Evolutionary conservation across 139 green algal genomes (phyloP).

Genomic region (Micractinium sp.): DNA sequence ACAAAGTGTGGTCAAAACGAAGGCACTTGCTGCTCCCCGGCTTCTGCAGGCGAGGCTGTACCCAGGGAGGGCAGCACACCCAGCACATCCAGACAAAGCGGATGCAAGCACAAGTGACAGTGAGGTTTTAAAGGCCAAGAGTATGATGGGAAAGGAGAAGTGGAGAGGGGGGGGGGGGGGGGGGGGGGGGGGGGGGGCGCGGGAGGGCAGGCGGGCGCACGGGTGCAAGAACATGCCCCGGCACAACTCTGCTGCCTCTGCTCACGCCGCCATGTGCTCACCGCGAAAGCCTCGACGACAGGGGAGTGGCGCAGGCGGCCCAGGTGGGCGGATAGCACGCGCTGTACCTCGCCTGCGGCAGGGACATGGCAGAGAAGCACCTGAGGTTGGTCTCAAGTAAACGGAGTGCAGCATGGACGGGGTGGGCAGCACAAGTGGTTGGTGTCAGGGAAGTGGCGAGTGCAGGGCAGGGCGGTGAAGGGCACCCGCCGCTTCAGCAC

Average conservation of each 20-base stretch:
- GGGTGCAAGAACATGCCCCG: too few species aligned
- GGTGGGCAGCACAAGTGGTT: background rate
- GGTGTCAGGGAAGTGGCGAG: background rate
- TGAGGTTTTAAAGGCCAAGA: too few species aligned
- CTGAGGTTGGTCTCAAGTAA: background rate
- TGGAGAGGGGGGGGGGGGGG: background rate
- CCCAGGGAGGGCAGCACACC: too few species aligned
- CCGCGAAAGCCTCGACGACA: conserved; percentile 6
- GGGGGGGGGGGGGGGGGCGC: background rate
- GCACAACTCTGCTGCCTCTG: too few species aligned
- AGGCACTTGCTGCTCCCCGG: background rate
- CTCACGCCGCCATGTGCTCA: background rate
- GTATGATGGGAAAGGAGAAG: too few species aligned
- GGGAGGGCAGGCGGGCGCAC: too few species aligned
- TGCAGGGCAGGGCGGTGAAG: background rate
- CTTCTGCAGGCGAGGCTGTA: too few species aligned
- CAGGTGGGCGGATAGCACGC: conserved; percentile 28
- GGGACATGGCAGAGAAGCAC: background rate
- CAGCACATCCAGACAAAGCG: too few species aligned
- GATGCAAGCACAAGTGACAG: too few species aligned
- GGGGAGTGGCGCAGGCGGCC: background rate
- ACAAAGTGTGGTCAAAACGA: background rate
- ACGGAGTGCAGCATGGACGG: background rate
- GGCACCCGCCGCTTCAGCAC: too few species aligned
- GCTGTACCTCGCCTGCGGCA: conserved; percentile 15